Conservation (phyloP, 2,329 filamentous ascomycete species). For the Diaporthe vaccinii region DNA sequence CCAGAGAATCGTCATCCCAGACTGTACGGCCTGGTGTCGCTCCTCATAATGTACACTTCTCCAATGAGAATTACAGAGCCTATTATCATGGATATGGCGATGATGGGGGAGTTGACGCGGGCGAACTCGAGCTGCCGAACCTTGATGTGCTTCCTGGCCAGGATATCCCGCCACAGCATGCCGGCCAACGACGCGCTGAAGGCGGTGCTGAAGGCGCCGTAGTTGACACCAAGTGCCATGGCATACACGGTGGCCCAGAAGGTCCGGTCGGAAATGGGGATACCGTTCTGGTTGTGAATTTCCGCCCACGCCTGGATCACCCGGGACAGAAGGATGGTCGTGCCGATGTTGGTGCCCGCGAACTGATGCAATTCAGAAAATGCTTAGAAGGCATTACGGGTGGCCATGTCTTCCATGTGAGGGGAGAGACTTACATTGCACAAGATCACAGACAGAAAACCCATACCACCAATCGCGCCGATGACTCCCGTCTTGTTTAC, state of each 20-base stretch:
- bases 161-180: conserved; percentile 79
- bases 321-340: conserved; percentile 79
- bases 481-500: conserved; percentile 77
- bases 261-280: conserved; percentile 71
- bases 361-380: conserved; percentile 63
- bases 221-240: conserved; percentile 83
- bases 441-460: conserved; percentile 76
- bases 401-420: neutral
- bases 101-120: conserved; percentile 78
- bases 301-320: conserved; percentile 77
- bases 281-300: conserved; percentile 64
- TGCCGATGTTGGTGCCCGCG: conserved; percentile 82
- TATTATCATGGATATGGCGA: conserved; percentile 76
- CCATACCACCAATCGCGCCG: conserved; percentile 80
- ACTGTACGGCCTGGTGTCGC: conserved; percentile 53
- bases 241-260: conserved; percentile 83
- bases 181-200: conserved; percentile 81
- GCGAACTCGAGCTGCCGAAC: conserved; percentile 76
- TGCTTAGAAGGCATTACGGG: neutral
- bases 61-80: conserved; percentile 73
- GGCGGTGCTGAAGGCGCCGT: conserved; percentile 79
- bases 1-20: conserved; percentile 14
- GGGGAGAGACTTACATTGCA: conserved; percentile 72
- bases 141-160: conserved; percentile 75
- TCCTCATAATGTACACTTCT: conserved; percentile 72